Evolutionary conservation across 495 filamentous ascomycete species (phyloP).

Genomic region (Thermothielavioides terrestris): DNA sequence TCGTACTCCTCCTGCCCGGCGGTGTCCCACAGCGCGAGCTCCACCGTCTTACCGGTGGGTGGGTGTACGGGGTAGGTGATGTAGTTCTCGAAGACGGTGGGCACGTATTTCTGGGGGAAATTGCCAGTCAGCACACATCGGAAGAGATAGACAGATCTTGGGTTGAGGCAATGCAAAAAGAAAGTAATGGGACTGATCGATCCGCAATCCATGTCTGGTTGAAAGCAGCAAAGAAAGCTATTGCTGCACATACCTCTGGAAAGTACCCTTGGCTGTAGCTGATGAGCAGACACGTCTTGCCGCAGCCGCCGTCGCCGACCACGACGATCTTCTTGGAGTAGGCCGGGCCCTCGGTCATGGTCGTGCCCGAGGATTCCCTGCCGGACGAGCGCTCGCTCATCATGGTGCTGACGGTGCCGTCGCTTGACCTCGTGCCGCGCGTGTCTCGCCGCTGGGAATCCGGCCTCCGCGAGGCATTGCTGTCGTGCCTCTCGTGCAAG

Average conservation of each 20-base stretch:
- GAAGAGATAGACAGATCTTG: too few species aligned
- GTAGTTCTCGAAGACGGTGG: slow-evolving; percentile 99
- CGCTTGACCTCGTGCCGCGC: slow-evolving; percentile 43
- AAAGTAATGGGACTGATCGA: too few species aligned
- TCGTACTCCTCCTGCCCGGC: slow-evolving; percentile 99
- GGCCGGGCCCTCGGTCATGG: slow-evolving; percentile 78
- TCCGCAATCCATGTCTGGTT: too few species aligned
- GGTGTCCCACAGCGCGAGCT: slow-evolving; percentile 96
- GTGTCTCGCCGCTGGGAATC: slow-evolving; percentile 30
- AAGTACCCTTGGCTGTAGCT: slow-evolving; percentile 98
- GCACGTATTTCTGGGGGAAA: slow-evolving; percentile 90
- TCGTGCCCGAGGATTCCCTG: slow-evolving; percentile 67
- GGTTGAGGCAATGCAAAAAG: too few species aligned
- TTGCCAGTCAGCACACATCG: too few species aligned
- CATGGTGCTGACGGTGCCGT: slow-evolving; percentile 74
- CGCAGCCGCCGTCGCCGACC: slow-evolving; percentile 94
- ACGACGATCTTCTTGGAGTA: slow-evolving; percentile 99
- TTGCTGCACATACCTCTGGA: slow-evolving; percentile 64
- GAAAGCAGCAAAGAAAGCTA: neutral
- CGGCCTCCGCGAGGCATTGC: slow-evolving; percentile 29
- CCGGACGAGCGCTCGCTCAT: slow-evolving; percentile 55
- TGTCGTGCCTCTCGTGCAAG: slow-evolving; percentile 32
- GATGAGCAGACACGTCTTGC: slow-evolving; percentile 97
- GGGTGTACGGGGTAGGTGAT: slow-evolving; percentile 90
- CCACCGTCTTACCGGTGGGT: slow-evolving; percentile 80